Percentiles rank a stretch among this genome's conserved stretches.
phyloP scores from a whole-genome alignment of 2,329 filamentous ascomycete genomes.

The Lachnellula suecica region DNA sequence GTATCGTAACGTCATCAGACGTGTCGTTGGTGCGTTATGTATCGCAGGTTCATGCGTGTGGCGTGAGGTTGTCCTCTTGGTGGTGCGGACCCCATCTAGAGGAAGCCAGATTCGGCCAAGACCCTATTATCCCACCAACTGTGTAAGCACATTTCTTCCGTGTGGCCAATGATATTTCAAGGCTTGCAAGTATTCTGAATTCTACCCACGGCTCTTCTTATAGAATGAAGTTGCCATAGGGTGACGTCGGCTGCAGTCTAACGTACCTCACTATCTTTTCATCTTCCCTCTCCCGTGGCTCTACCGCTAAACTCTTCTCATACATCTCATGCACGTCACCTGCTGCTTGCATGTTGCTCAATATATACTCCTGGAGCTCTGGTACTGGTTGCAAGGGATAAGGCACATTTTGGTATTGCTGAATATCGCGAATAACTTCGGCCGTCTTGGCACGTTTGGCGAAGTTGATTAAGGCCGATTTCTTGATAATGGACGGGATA shows the following conservation, averaged over 20 bases:
- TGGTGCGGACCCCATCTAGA: conserved; percentile 35
- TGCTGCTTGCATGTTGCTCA: conserved; percentile 93
- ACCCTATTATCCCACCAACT: conserved; percentile 44
- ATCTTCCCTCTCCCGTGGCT: conserved; percentile 94
- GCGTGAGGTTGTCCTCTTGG: conserved; percentile 2
- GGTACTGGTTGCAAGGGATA: conserved; percentile 86
- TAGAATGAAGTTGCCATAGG: conserved; percentile 20
- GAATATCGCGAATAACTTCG: conserved; percentile 96
- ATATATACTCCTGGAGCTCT: conserved; percentile 94
- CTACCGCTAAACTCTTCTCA: conserved; percentile 89
- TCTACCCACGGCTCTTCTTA: conserved; percentile 14
- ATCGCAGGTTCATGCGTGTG: conserved; percentile 18
- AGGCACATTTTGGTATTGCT: conserved; percentile 98
- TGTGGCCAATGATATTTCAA: conserved; percentile 7
- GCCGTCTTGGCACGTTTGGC: conserved; percentile 97
- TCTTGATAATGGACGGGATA: conserved; percentile 94
- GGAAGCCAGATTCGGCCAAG: conserved; percentile 60
- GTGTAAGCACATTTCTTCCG: conserved; percentile 28
- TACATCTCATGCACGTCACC: conserved; percentile 99
- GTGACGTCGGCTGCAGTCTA: conserved; percentile 17
- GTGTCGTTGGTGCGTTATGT: conserved; percentile 14
- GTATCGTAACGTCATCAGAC: conserved; percentile 23
- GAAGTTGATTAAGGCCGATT: conserved; percentile 96
- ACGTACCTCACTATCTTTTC: conserved; percentile 93
- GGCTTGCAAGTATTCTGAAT: conserved; percentile 14